Conservation (phyloP, 2,329 filamentous ascomycete species). For the Grosmannia clavigera region DNA sequence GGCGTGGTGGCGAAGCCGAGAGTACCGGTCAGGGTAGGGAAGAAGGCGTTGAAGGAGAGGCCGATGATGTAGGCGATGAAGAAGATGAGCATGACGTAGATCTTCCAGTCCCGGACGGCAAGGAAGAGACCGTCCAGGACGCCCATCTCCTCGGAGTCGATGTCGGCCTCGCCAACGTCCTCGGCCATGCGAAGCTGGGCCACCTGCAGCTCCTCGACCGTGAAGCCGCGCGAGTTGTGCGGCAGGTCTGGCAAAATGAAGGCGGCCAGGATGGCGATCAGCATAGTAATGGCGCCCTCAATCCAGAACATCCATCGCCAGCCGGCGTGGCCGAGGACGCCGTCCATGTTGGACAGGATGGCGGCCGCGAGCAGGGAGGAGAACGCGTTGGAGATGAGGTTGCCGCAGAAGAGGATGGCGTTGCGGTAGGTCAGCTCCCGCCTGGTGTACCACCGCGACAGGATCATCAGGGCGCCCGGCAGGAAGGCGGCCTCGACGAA, state of each 20-base stretch:
- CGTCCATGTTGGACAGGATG: constrained; percentile 40
- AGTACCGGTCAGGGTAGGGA: constrained; percentile 54
- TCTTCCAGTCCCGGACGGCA: constrained; percentile 46
- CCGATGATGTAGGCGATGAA: background rate
- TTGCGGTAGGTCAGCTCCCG: constrained; percentile 11
- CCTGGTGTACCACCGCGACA: constrained; percentile 13
- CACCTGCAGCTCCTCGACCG: constrained; percentile 40
- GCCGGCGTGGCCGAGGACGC: constrained; percentile 30
- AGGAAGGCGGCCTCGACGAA: constrained; percentile 6
- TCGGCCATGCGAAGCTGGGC: constrained; percentile 42
- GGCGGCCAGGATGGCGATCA: constrained; percentile 40
- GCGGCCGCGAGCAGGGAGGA: constrained; percentile 24
- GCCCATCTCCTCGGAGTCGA: constrained; percentile 34
- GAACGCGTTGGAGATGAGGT: constrained; percentile 10
- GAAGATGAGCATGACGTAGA: constrained; percentile 44
- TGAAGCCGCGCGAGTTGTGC: constrained; percentile 33
- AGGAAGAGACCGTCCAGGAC: constrained; percentile 39
- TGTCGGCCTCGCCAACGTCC: constrained; percentile 43
- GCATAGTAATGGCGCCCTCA: constrained; percentile 44
- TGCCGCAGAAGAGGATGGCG: constrained; percentile 13
- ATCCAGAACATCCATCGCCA: constrained; percentile 36
- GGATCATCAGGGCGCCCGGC: constrained; percentile 43
- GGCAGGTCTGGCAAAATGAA: constrained; percentile 62
- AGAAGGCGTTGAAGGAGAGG: constrained; percentile 46
- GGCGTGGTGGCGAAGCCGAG: constrained; percentile 48